Conservation (phyloP, 495 filamentous ascomycete species). For the Neurospora intermedia region DNA sequence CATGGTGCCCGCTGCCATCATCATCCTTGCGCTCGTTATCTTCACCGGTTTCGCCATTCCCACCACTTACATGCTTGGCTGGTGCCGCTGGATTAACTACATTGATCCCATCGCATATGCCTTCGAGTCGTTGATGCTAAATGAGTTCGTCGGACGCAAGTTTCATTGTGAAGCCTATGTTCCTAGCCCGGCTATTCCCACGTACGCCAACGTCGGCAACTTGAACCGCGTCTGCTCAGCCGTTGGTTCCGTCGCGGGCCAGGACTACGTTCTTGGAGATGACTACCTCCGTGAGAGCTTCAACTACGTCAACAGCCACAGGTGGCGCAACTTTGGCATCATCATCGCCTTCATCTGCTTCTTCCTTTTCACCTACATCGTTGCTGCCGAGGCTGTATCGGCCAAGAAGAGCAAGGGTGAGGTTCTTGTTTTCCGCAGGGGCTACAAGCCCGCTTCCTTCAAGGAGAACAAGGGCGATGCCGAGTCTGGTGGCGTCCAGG, state of each 20-base stretch:
- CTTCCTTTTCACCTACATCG: constrained; percentile 56
- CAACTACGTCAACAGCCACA: constrained; percentile 48
- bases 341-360: constrained; percentile 62
- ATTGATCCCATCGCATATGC: constrained; percentile 77
- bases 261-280: constrained; percentile 47
- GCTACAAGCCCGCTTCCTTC: constrained; percentile 50
- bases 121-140: constrained; percentile 83
- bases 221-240: constrained; percentile 47
- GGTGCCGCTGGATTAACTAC: constrained; percentile 84
- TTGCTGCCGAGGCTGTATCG: constrained; percentile 62
- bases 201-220: constrained; percentile 34
- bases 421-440: constrained; percentile 74
- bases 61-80: constrained; percentile 61
- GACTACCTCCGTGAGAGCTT: constrained; percentile 53
- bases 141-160: constrained; percentile 63
- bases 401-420: constrained; percentile 79
- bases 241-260: constrained; percentile 52
- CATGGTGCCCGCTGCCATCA: constrained; percentile 68
- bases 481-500: constrained; percentile 41
- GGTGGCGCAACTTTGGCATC: constrained; percentile 79
- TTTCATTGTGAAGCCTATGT: constrained; percentile 55
- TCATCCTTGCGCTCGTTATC: constrained; percentile 74
- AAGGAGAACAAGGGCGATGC: constrained; percentile 44
- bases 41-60: constrained; percentile 90
- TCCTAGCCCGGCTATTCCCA: constrained; percentile 34